phyloP scores from a whole-genome alignment of 1,284 basidiomycete genomes.

The Naganishia cerealis region DNA sequence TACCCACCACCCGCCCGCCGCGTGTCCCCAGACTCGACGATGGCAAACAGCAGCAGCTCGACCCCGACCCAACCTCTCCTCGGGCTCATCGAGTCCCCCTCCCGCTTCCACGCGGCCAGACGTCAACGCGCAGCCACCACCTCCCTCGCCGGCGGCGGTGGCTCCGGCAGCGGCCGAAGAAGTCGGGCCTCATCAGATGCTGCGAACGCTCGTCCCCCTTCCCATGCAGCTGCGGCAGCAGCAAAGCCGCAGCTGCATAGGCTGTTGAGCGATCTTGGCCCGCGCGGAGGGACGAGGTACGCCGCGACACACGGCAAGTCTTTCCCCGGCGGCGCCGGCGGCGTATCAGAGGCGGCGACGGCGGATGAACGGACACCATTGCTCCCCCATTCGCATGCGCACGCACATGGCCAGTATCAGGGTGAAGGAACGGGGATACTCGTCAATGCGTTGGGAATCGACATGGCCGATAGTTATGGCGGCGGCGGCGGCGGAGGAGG shows the following conservation, averaged over 20 bases:
- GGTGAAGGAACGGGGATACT: background rate
- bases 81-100: conserved; percentile 9
- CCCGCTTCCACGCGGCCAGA: conserved; percentile 15
- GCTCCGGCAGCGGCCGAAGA: conserved; percentile 4
- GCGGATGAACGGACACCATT: conserved; percentile 26
- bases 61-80: conserved; percentile 27
- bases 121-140: conserved; percentile 17
- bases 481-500: background rate
- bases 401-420: background rate
- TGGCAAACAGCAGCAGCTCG: conserved; percentile 33
- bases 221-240: background rate
- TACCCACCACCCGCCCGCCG: background rate
- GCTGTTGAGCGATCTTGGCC: conserved; percentile 5
- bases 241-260: background rate
- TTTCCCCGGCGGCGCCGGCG: background rate
- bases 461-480: background rate
- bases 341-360: background rate
- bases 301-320: background rate
- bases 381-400: background rate
- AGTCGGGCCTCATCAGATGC: conserved; percentile 22
- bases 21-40: conserved; percentile 19
- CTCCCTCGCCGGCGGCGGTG: background rate
- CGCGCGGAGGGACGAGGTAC: background rate
- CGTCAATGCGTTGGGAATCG: conserved; percentile 22
- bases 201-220: background rate